phyloP scores from a whole-genome alignment of 345 rosid genomes.

The Eutrema japonicum region DNA sequence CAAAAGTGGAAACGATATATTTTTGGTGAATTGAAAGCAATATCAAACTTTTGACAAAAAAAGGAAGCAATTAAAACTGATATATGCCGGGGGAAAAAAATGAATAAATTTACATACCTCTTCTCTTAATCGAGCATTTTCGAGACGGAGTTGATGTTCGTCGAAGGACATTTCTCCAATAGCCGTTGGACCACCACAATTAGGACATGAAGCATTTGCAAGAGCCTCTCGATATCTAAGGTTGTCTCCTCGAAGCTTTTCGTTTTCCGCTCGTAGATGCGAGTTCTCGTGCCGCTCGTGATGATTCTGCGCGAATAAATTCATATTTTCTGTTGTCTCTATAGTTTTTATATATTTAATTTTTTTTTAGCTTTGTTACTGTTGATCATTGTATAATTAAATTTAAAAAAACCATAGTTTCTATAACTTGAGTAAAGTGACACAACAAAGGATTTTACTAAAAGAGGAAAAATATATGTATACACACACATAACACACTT shows the following conservation, averaged over 20 bases:
- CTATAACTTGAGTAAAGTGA: slow-evolving; percentile 16
- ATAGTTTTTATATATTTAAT: neutral
- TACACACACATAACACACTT: slow-evolving; percentile 6
- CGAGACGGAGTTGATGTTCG: slow-evolving; percentile 90
- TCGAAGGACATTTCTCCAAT: slow-evolving; percentile 95
- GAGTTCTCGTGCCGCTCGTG: slow-evolving; percentile 87
- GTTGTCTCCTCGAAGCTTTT: slow-evolving; percentile 87
- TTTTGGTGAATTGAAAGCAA: no score
- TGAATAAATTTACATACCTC: slow-evolving; percentile 55
- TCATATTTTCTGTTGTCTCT: neutral
- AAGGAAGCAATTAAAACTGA: neutral
- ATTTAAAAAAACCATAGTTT: slow-evolving; percentile 3
- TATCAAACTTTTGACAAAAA: no score
- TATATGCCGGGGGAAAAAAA: no score
- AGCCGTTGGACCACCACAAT: slow-evolving; percentile 93
- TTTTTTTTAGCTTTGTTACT: neutral
- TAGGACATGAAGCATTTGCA: slow-evolving; percentile 89
- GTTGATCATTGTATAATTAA: neutral
- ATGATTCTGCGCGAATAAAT: slow-evolving; percentile 59
- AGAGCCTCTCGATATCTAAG: slow-evolving; percentile 89
- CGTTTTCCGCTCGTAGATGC: slow-evolving; percentile 82
- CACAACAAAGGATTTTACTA: slow-evolving; percentile 26
- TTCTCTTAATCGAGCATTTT: slow-evolving; percentile 84
- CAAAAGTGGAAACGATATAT: no score
- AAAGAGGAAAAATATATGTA: slow-evolving; percentile 18